Conservation (phyloP, 1,284 basidiomycete genomes). For the Boletus semigastroideus region DNA sequence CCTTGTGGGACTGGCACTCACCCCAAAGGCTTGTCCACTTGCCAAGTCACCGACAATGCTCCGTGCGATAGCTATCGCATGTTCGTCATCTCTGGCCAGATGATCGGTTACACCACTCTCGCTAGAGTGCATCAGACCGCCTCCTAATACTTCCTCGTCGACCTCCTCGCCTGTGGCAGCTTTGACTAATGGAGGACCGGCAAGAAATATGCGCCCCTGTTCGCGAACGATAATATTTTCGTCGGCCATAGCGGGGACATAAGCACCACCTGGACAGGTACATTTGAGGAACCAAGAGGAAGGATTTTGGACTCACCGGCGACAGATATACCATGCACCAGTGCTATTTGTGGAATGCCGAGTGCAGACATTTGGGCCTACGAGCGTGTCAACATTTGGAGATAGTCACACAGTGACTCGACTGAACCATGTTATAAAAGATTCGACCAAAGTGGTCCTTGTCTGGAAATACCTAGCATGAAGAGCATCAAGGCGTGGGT, state of each 20-base stretch:
- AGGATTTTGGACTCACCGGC: slow-evolving; percentile 50
- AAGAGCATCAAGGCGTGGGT: slow-evolving; percentile 12
- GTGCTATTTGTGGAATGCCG: slow-evolving; percentile 88
- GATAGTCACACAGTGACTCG: slow-evolving; percentile 2
- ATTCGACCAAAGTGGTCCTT: slow-evolving; percentile 94
- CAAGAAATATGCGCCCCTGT: slow-evolving; percentile 94
- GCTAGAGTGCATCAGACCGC: slow-evolving; percentile 91
- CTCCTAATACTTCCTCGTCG: slow-evolving; percentile 90
- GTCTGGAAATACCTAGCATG: slow-evolving; percentile 70
- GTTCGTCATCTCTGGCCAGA: slow-evolving; percentile 84
- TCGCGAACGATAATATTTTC: slow-evolving; percentile 94
- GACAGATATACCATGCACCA: slow-evolving; percentile 94
- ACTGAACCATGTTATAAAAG: slow-evolving; percentile 91
- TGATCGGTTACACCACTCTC: slow-evolving; percentile 95
- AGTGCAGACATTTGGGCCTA: slow-evolving; percentile 89
- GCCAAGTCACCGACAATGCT: slow-evolving; percentile 81
- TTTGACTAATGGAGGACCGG: slow-evolving; percentile 92
- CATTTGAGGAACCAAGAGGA: slow-evolving; percentile 8
- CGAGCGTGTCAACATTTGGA: slow-evolving; percentile 9
- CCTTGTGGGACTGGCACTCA: slow-evolving; percentile 34
- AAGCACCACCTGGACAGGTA: slow-evolving; percentile 66
- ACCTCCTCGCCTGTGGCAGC: slow-evolving; percentile 94
- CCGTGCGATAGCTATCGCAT: slow-evolving; percentile 84
- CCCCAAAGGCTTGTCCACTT: slow-evolving; percentile 47
- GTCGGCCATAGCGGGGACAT: slow-evolving; percentile 96